These are phyloP conservation scores for Xenosphaeropsis pyriputrescens DNA, from an alignment of 2,329 filamentous ascomycete species.

Conservation along the genomic window DNA sequence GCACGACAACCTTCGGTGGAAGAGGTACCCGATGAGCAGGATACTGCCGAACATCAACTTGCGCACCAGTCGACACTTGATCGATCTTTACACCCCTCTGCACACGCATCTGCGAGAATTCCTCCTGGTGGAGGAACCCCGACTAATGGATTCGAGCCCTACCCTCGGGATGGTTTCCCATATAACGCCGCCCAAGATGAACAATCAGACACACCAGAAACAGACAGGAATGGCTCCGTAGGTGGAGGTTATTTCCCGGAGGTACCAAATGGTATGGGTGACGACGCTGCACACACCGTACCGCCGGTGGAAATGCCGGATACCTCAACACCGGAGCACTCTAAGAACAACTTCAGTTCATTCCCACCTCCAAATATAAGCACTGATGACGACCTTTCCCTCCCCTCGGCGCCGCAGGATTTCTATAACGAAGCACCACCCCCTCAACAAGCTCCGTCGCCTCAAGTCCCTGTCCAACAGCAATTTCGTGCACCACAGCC, in stretches of 20 bases:
- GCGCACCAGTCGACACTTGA: conserved; percentile 31
- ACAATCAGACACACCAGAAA: conserved; percentile 29
- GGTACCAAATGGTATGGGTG: conserved; percentile 19
- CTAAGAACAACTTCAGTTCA: conserved; percentile 16
- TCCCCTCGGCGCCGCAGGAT: conserved; percentile 17
- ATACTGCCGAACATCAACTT: conserved; percentile 26
- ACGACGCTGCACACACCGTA: conserved; percentile 6
- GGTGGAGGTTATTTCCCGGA: conserved; percentile 44
- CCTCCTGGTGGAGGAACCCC: conserved; percentile 13
- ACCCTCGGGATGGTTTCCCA: conserved; percentile 15
- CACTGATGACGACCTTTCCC: conserved; percentile 7
- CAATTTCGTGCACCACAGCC: conserved; percentile 7
- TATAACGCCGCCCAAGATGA: conserved; percentile 27
- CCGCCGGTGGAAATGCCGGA: conserved; percentile 11
- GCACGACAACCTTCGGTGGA: conserved; percentile 27
- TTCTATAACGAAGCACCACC: conserved; percentile 17
- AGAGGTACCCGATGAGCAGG: conserved; percentile 40
- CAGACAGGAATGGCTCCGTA: conserved; percentile 29
- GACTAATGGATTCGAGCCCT: conserved; percentile 14
- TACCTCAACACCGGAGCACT: conserved; percentile 6
- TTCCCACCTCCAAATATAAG: conserved; percentile 16
- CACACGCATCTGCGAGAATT: conserved; percentile 13
- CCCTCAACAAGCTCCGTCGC: conserved; percentile 12
- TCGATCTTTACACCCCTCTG: conserved; percentile 29
- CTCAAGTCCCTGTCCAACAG: conserved; percentile 8